phyloP scores from a whole-genome alignment of 2,329 filamentous ascomycete genomes.

The Calonectria pteridis region DNA sequence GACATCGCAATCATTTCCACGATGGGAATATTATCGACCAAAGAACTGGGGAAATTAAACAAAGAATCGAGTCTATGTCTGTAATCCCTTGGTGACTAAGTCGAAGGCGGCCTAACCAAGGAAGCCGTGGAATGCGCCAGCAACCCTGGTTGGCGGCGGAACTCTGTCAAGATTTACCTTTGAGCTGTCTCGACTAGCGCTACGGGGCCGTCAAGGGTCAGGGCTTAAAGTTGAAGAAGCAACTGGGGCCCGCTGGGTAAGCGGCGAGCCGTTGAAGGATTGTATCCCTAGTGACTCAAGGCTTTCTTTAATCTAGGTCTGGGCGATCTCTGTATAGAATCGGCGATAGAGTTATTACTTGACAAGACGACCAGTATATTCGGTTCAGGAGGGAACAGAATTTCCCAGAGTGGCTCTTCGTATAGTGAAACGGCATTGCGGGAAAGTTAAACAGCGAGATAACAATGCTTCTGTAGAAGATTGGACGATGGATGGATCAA shows the following conservation, averaged over 20 bases:
- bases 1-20: neutral
- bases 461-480: neutral
- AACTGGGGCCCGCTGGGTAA: neutral
- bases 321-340: neutral
- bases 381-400: too few species aligned
- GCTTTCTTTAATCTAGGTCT: neutral
- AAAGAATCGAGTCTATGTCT: neutral
- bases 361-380: too few species aligned
- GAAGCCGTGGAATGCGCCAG: neutral
- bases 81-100: neutral
- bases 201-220: neutral
- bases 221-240: neutral
- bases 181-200: conserved; percentile 13
- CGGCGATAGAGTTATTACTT: neutral
- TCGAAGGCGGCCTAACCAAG: neutral
- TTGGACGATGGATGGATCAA: neutral
- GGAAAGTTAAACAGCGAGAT: neutral
- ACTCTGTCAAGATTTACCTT: neutral
- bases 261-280: neutral
- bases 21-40: neutral
- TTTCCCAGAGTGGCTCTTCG: neutral
- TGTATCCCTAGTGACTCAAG: neutral
- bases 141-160: neutral
- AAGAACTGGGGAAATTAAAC: neutral
- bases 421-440: neutral